Conservation (phyloP, 495 filamentous ascomycete genomes). For the Penicillium bovifimosum region DNA sequence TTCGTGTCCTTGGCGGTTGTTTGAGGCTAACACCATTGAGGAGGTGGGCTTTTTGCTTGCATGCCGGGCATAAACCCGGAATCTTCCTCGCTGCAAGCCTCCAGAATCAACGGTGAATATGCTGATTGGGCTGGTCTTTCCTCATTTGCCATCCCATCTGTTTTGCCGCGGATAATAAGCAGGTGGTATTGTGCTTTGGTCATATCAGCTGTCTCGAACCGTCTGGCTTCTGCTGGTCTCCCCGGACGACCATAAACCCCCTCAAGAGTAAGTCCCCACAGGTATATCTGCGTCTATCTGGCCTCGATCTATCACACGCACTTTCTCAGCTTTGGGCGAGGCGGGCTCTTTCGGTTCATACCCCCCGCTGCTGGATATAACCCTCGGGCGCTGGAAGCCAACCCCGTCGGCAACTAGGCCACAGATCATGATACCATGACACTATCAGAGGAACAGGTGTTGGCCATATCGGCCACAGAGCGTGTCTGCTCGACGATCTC, state of each 20-base stretch:
- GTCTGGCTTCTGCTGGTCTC: neutral
- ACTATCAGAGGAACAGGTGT: constrained; percentile 18
- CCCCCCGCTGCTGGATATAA: constrained; percentile 1
- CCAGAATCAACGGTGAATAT: neutral
- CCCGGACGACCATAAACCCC: neutral
- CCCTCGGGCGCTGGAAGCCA: neutral
- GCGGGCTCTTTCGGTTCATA: neutral
- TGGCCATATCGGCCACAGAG: constrained; percentile 58
- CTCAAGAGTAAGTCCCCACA: neutral
- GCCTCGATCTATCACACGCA: neutral
- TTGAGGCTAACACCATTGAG: neutral
- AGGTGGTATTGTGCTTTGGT: constrained; percentile 2
- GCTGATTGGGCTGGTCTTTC: neutral
- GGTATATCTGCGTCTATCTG: neutral
- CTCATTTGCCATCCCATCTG: neutral
- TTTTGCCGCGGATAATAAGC: neutral
- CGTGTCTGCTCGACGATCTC: constrained; percentile 65
- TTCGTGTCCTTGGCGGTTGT: neutral
- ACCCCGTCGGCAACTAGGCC: too few relatives aligned
- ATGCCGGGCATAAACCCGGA: neutral
- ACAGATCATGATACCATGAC: constrained; percentile 19
- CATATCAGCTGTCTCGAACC: neutral
- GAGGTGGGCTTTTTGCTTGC: neutral
- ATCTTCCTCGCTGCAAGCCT: neutral
- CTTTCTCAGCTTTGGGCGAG: neutral